Conservation (phyloP, 257 asterid species). For the Fraxinus americana region DNA sequence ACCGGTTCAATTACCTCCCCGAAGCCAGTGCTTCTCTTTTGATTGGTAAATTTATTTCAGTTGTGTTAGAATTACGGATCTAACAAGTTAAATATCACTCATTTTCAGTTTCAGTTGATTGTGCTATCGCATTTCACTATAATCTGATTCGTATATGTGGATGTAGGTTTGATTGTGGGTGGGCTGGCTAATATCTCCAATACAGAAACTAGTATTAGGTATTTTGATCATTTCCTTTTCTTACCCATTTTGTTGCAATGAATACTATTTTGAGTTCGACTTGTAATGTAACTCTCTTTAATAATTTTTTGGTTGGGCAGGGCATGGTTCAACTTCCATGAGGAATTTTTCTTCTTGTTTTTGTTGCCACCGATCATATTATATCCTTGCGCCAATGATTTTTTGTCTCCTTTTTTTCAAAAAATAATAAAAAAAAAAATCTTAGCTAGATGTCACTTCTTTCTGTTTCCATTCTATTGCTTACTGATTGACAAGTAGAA, state of each 20-base stretch:
- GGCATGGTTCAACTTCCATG: slow-evolving; percentile 99
- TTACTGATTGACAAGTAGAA: slow-evolving; percentile 24
- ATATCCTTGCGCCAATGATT: slow-evolving; percentile 64
- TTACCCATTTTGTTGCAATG: not conserved
- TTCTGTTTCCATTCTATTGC: slow-evolving; percentile 5
- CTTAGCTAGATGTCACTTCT: no score
- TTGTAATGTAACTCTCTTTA: slow-evolving; percentile 10
- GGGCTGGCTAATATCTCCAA: slow-evolving; percentile 87
- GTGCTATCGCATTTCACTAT: slow-evolving; percentile 12
- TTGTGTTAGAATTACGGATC: no score
- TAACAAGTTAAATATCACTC: not conserved
- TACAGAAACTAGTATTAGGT: slow-evolving; percentile 90
- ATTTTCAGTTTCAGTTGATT: slow-evolving; percentile 14
- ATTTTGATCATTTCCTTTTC: slow-evolving; percentile 5
- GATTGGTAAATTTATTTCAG: slow-evolving; percentile 55
- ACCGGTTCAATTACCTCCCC: slow-evolving; percentile 88
- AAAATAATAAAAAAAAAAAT: no score
- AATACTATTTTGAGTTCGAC: slow-evolving; percentile 7
- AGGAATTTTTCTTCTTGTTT: slow-evolving; percentile 97
- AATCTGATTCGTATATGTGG: slow-evolving; percentile 30
- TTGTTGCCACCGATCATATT: slow-evolving; percentile 97
- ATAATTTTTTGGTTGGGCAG: slow-evolving; percentile 45
- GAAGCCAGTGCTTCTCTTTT: slow-evolving; percentile 99
- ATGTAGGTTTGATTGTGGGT: slow-evolving; percentile 87
- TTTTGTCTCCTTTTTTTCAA: not conserved